These are phyloP conservation scores for Phaeodactylum tricornutum DNA, from an alignment of 108 stramenopile genomes.

Conservation along the genomic window DNA sequence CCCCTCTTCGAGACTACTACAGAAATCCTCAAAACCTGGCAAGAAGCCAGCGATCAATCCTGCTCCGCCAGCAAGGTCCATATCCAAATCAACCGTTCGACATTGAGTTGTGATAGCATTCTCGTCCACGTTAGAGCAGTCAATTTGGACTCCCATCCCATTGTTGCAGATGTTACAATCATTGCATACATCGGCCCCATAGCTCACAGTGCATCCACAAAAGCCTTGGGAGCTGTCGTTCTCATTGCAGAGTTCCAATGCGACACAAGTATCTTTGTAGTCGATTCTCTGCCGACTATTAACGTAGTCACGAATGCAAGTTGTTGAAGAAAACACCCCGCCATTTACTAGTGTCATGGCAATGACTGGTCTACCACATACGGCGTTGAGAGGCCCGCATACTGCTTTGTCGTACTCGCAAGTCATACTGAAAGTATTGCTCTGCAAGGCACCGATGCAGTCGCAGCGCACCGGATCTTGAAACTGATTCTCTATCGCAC, in stretches of 20 bases:
- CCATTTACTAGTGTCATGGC: slow-evolving; percentile 1
- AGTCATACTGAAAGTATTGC: slow-evolving; percentile 1
- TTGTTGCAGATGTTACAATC: not conserved
- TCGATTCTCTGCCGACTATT: not conserved
- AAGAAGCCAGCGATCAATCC: not conserved
- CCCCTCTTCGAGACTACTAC: not conserved
- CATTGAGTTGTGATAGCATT: not conserved
- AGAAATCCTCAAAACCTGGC: not conserved
- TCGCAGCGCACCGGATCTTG: not conserved
- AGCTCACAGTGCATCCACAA: slow-evolving; percentile 3
- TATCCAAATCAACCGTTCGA: not conserved
- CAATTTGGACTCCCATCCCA: not conserved
- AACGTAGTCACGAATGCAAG: slow-evolving; percentile 1
- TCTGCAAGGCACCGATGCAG: not conserved
- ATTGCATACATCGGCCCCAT: not conserved
- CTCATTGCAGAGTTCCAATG: not conserved
- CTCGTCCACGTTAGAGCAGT: slow-evolving; percentile 1
- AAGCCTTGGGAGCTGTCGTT: not conserved
- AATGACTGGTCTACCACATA: slow-evolving; percentile 1
- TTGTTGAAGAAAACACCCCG: not conserved
- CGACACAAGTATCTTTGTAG: slow-evolving; percentile 1
- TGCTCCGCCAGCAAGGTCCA: not conserved
- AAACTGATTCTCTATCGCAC: not conserved
- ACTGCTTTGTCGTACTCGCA: slow-evolving; percentile 1
- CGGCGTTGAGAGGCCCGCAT: not conserved